Base-by-base conservation (phyloP, 2,329 filamentous ascomycete genomes). In the Hyphodiscus sp. region DNA sequence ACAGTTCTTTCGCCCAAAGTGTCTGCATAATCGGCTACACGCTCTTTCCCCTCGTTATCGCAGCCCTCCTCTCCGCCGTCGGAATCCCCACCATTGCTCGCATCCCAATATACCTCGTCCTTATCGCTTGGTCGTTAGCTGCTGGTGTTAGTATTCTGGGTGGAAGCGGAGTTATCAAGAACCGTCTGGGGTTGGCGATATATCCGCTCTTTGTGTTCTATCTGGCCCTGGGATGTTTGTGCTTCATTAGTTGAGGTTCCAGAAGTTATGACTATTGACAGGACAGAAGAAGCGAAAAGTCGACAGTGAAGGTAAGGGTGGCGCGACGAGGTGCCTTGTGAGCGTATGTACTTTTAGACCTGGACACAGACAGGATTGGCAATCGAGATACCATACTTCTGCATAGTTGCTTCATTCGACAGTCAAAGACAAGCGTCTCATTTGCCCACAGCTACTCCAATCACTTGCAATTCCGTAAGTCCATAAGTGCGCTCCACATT, bases 11-110 rank as follows among this genome's bases (percentile, higher is more conserved):
- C 71, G 94, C 95, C 67, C 94, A 99, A 72, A 95, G 91, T 54
- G 82, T 99, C 62, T 97, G 91, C 71, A 95, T 99, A 65, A 99
- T 99, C 68, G 94, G 94, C 45, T 99, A 99, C 72, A 99, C 94
- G 1, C 82, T 99, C 52, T 99, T 99, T 74, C 94, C 94, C 1
- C 82, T 99, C 50, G 94, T 97, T 63, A 88, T 99, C 62, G 95
- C 95, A 8, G 85, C 92, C 1, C 75, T 96, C 49, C 82, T 99
- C 59, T 96, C 91, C 52, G 92, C 92, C 0, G 68, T 99, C 30
- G 79, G 82, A 49, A 78, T 97, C 8, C 86, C 85, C 43, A 86
- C 83, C 63, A 87, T 97, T 60, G 82, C 87, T 6, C 81, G 94
- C 53, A 89, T 97, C 68, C 94, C 94, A 1, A 83, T 99, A 50